Base-by-base conservation (phyloP, 768 basidiomycete species). In the Naganishia onofrii region DNA sequence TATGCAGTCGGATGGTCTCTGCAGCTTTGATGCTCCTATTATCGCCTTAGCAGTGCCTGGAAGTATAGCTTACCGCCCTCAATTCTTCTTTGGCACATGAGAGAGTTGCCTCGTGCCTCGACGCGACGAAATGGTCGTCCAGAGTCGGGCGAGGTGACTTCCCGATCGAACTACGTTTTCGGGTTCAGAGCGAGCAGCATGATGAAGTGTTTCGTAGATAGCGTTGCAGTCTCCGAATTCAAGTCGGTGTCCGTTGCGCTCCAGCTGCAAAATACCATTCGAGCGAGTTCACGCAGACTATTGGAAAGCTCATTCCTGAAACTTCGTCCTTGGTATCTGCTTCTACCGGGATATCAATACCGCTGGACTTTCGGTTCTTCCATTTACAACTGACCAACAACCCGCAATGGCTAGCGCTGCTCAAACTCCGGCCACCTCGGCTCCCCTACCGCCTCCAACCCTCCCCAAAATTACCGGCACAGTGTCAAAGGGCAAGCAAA, bases 371-470 rank as follows among this genome's bases (percentile, higher is more conserved):
- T 6, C 48, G 12, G 48, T 21, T 17, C n/a, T 23, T n/a, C 48
- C 2, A 26, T 8, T 23, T 10, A 51, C 19, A 12, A 51, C 21
- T 17, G 48, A 51, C 21, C n/a, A 12, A 51, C 46, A 5, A 46
- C 38, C 36, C 19, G 28, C 42, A 63, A 63, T 63, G 60, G 38
- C 60, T 4, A 63, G 60, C 23, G 57, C 60, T 63, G 57, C 60
- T 63, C 60, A 63, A n/a, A 63, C 42, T 19, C 60, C 60, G 13
- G 60, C 60, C 9, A 44, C 60, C 6, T 63, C 60, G 60, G 60
- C 60, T 42, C 60, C 60, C 34, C 42, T 63, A 8, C 60, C 60
- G 28, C 60, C 60, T 42, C 42, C 60, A 10, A 28, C 38, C 15
- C 38, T 63, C 9, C 60, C 60, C 3, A 63, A 46, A 34, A 26